Percentiles rank a stretch among this genome's conserved stretches.
phyloP scores from a whole-genome alignment of 2,329 filamentous ascomycete genomes.

The Aspergillus alliaceus region DNA sequence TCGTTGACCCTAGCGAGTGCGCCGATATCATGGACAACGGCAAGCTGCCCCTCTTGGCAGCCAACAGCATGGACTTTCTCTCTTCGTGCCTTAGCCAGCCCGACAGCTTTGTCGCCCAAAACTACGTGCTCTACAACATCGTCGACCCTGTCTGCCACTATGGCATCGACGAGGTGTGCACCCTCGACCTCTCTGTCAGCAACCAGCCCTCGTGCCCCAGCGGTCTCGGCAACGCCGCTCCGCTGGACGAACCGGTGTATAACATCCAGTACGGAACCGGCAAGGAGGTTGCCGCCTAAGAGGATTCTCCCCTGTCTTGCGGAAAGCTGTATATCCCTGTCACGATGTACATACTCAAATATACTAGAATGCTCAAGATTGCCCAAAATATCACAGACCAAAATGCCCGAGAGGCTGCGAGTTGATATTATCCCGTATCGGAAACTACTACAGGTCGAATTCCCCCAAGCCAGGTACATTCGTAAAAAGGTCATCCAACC shows the following conservation, averaged over 20 bases:
- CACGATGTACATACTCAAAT: not conserved
- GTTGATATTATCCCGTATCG: not conserved
- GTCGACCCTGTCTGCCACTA: constrained; percentile 1
- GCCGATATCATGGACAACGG: not conserved
- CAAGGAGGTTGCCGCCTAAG: not conserved
- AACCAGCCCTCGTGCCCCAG: not conserved
- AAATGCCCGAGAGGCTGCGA: not conserved
- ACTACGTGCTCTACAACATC: not conserved
- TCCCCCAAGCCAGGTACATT: not conserved
- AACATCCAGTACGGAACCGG: not conserved
- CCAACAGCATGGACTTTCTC: not conserved
- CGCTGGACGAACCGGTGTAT: not conserved
- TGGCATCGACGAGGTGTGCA: not conserved
- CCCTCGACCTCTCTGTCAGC: not conserved
- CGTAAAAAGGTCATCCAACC: too few species aligned
- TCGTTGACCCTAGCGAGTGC: not conserved
- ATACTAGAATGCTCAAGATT: not conserved
- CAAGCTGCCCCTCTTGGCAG: not conserved
- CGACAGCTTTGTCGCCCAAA: not conserved
- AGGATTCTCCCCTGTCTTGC: not conserved
- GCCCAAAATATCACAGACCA: not conserved
- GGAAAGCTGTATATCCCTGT: not conserved
- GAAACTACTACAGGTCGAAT: not conserved
- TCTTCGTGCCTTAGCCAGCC: not conserved
- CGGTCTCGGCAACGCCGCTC: not conserved